These are phyloP conservation scores for Cyberlindnera veronae DNA, from an alignment of 805 yeast species.

Conservation along the genomic window DNA sequence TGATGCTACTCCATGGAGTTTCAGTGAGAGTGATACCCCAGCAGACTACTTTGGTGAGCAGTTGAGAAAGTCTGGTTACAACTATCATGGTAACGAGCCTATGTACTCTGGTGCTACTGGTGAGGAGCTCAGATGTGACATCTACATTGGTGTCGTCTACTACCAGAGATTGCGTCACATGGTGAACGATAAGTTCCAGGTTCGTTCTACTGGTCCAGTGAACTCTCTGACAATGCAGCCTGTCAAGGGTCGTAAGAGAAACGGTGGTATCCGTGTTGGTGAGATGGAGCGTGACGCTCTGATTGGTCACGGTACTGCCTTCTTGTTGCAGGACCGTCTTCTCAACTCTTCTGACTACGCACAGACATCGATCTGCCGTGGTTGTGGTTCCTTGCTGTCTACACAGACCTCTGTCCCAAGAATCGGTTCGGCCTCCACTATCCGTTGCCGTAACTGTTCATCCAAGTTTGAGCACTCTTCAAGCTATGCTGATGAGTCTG, in stretches of 20 bases:
- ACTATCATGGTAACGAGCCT: conserved; percentile 98
- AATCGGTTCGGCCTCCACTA: conserved; percentile 72
- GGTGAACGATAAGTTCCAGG: conserved; percentile 99
- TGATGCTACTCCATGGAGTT: conserved; percentile 95
- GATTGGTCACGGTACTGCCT: conserved; percentile 97
- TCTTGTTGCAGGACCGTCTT: conserved; percentile 88
- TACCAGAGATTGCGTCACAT: conserved; percentile 98
- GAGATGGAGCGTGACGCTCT: conserved; percentile 99
- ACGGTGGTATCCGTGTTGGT: conserved; percentile 99
- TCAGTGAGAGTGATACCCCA: conserved; percentile 88
- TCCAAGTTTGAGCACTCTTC: conserved; percentile 56
- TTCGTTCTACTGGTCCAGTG: conserved; percentile 97
- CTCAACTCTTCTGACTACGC: conserved; percentile 95
- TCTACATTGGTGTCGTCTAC: conserved; percentile 94
- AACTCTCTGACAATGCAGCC: conserved; percentile 98
- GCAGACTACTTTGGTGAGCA: conserved; percentile 98
- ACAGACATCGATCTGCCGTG: conserved; percentile 83
- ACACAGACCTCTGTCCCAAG: conserved; percentile 91
- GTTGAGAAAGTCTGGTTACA: conserved; percentile 81
- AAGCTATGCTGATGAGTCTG: conserved; percentile 58
- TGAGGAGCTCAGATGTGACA: conserved; percentile 93
- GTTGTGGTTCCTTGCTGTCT: conserved; percentile 88
- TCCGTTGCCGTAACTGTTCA: conserved; percentile 92
- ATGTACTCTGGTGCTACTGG: conserved; percentile 99
- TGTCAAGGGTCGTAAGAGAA: conserved; percentile 97